phyloP scores from a whole-genome alignment of 176 grass and related monocot species.

The Bothriochloa decipiens region DNA sequence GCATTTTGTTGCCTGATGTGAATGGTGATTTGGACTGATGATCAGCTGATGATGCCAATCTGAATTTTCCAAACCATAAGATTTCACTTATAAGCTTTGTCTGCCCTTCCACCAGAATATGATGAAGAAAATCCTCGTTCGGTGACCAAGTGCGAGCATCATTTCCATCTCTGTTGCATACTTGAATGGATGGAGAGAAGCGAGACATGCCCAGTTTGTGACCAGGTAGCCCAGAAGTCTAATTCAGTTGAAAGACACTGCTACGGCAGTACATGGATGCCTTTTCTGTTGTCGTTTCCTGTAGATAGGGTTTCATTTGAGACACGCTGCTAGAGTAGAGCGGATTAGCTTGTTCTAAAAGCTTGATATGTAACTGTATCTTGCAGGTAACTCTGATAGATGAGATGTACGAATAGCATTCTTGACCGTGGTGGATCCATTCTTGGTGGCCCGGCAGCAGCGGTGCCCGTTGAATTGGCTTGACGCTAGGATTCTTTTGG shows the following conservation, averaged over 20 bases:
- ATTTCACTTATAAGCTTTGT: conserved; percentile 20
- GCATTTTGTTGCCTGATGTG: not conserved
- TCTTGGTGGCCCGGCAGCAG: not conserved
- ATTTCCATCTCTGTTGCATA: conserved; percentile 76
- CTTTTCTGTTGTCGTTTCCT: not conserved
- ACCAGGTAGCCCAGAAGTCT: conserved; percentile 48
- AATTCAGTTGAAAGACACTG: not conserved
- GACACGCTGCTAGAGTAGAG: not conserved
- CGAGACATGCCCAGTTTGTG: conserved; percentile 69
- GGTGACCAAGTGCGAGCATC: conserved; percentile 64
- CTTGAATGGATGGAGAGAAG: conserved; percentile 89
- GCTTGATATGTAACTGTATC: not conserved
- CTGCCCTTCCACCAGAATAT: conserved; percentile 60
- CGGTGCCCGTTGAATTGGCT: not conserved
- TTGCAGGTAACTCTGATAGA: conserved; percentile 73
- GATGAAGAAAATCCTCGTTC: conserved; percentile 66
- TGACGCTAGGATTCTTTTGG: conserved; percentile 16
- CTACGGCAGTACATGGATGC: not conserved
- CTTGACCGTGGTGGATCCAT: conserved; percentile 3
- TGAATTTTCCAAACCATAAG: not conserved
- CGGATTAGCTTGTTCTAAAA: not conserved
- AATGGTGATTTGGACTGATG: not conserved
- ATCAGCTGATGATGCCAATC: not conserved
- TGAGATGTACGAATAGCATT: conserved; percentile 49
- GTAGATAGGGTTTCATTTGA: not conserved